A percentile compares a stretch with the other conserved stretches of the same genome.
These are phyloP conservation scores for Botrytis galanthina DNA, from an alignment of 2,329 filamentous ascomycete species.

Conservation along the genomic window DNA sequence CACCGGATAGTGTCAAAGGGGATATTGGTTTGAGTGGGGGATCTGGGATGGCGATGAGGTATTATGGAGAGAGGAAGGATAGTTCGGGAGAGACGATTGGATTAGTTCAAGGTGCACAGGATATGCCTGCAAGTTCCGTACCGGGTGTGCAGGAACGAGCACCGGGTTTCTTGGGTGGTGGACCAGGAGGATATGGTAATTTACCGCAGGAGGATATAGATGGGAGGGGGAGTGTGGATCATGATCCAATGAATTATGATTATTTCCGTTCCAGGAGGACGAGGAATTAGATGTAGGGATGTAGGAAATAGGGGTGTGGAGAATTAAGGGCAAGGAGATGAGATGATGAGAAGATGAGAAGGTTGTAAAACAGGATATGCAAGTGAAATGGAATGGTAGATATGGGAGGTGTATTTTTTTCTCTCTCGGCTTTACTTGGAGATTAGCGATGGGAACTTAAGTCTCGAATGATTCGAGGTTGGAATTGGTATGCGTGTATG, in stretches of 20 bases:
- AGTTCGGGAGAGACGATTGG: slow-evolving; percentile 4
- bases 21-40: slow-evolving; percentile 16
- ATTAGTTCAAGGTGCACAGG: slow-evolving; percentile 3
- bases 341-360: neutral
- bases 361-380: slow-evolving; percentile 5
- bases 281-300: neutral
- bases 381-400: slow-evolving; percentile 13
- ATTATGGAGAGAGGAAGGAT: slow-evolving; percentile 5
- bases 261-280: slow-evolving; percentile 35
- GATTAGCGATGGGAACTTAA: neutral
- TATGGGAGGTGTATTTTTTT: slow-evolving; percentile 8
- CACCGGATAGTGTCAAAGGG: neutral
- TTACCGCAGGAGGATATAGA: slow-evolving; percentile 49
- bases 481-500: neutral
- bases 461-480: neutral
- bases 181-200: slow-evolving; percentile 58
- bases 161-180: slow-evolving; percentile 55
- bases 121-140: neutral
- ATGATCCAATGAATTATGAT: slow-evolving; percentile 37
- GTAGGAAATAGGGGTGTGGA: neutral
- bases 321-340: no score
- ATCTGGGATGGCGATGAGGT: neutral
- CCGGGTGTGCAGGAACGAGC: slow-evolving; percentile 38
- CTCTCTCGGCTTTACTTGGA: neutral
- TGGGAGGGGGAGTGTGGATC: slow-evolving; percentile 27